Conservation (phyloP, 108 stramenopile species). For the Nitzschia sp. region DNA sequence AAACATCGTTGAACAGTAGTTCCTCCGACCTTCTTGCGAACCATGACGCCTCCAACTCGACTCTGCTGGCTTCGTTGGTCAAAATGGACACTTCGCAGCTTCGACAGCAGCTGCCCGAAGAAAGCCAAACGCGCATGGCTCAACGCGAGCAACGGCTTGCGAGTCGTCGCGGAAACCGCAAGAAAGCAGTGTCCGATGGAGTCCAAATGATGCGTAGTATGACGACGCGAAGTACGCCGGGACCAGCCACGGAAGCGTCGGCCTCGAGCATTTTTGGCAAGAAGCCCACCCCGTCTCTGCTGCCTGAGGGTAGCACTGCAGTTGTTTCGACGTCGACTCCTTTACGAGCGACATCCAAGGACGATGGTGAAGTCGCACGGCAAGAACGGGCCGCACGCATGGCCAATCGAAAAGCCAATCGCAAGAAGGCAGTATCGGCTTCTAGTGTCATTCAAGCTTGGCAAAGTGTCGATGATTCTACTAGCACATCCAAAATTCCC, state of each 20-base stretch:
- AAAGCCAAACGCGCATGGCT: conserved; percentile 1
- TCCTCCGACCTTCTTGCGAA: background rate
- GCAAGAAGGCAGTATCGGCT: conserved; percentile 39
- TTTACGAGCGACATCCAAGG: background rate
- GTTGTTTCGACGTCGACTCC: background rate
- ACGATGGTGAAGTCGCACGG: background rate
- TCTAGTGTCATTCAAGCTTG: conserved; percentile 53
- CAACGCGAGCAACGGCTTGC: conserved; percentile 26
- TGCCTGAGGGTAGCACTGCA: background rate
- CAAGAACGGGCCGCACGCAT: conserved; percentile 4
- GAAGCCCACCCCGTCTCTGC: background rate
- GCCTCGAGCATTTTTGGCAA: background rate
- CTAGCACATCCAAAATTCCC: background rate
- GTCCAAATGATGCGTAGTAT: conserved; percentile 48
- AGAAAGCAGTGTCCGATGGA: conserved; percentile 61
- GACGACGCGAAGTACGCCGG: background rate
- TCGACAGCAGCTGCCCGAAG: conserved; percentile 28
- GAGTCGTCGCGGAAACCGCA: conserved; percentile 25
- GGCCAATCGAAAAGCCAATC: conserved; percentile 13
- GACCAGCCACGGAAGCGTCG: background rate
- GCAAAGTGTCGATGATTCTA: conserved; percentile 5
- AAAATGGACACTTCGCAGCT: conserved; percentile 36
- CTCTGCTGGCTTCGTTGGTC: conserved; percentile 36
- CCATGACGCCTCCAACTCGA: background rate
- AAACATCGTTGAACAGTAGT: background rate